Evolutionary conservation across 2,329 filamentous ascomycete species (phyloP).

Genomic region (Bertia moriformis): DNA sequence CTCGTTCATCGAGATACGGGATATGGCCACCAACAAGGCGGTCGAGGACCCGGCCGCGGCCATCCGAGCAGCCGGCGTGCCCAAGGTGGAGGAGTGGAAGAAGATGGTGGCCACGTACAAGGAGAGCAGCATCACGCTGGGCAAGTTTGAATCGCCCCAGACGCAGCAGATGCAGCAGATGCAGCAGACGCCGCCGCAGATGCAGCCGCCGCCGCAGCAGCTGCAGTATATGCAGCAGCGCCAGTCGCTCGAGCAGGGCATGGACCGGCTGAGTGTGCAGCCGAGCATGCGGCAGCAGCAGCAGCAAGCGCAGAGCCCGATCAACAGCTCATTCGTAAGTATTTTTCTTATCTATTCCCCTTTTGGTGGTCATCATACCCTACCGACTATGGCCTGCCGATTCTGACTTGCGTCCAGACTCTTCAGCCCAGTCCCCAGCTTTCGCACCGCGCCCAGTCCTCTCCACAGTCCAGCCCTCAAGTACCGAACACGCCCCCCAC

Average conservation of each 20-base stretch:
- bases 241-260: slow-evolving; percentile 53
- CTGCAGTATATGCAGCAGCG: too few relatives aligned
- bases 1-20: slow-evolving; percentile 88
- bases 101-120: slow-evolving; percentile 99
- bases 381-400: too few relatives aligned
- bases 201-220: slow-evolving; percentile 24
- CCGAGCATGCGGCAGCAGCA: slow-evolving; percentile 14
- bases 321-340: background rate
- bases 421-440: background rate
- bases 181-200: slow-evolving; percentile 12
- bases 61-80: slow-evolving; percentile 76
- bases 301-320: background rate
- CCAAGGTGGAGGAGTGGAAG: slow-evolving; percentile 96
- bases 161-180: slow-evolving; percentile 19
- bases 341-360: too few relatives aligned
- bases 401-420: too few relatives aligned
- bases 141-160: slow-evolving; percentile 57
- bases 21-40: slow-evolving; percentile 75
- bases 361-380: too few relatives aligned
- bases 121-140: slow-evolving; percentile 92
- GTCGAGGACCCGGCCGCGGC: slow-evolving; percentile 73
- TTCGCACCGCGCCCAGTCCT: background rate
- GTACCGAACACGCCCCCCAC: slow-evolving; percentile 5
- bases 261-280: slow-evolving; percentile 68
- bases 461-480: background rate